Base-by-base conservation (phyloP, 768 basidiomycete genomes). In the Pleurotus tuber-regium region DNA sequence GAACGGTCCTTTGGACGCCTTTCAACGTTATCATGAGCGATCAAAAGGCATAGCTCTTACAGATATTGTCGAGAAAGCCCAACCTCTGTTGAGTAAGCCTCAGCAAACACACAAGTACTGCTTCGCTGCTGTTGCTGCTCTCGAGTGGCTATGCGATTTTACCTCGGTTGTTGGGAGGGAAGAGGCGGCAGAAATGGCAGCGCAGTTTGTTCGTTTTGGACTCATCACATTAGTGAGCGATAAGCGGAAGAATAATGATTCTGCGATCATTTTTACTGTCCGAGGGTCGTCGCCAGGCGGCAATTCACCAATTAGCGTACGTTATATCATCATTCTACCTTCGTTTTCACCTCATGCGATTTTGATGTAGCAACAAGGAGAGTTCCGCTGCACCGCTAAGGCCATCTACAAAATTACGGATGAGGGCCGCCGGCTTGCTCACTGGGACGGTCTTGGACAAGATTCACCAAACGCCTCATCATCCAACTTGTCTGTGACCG, bases 131-230 rank as follows among this genome's bases (percentile, higher is more conserved):
- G 83, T 92, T 48, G 80, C 80, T 39, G 94, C 91, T 0, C 75
- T 98, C 50, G 95, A 98, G 69, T 99, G 97, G 97, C 82, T 99
- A 33, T 89, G 92, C 64, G 97, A 99, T 67, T 97, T 93, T 60
- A 93, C 97, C 0, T 97, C 95, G 1, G 92, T 95, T 28, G 92
- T 94, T 28, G 94, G 94, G 19, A 77, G 92, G 47, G 97, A 99
- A 63, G 97, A 98, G 67, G 95, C 93, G 0, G 92, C 93, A 9
- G 97, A 99, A 74, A 89, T 98, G 83, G 88, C 92, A 2, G 97
- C 95, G 3, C 97, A 98, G 66, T 98, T 98, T 61, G 94, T 98
- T 40, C 86, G 97, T 47, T 97, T 94, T 61, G 91, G 93, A 33
- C 83, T 96, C 56, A 88, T 99, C 68, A 71, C 74, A 2, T 76